Conservation (phyloP, 1,284 basidiomycete genomes). For the Ganoderma boninense region DNA sequence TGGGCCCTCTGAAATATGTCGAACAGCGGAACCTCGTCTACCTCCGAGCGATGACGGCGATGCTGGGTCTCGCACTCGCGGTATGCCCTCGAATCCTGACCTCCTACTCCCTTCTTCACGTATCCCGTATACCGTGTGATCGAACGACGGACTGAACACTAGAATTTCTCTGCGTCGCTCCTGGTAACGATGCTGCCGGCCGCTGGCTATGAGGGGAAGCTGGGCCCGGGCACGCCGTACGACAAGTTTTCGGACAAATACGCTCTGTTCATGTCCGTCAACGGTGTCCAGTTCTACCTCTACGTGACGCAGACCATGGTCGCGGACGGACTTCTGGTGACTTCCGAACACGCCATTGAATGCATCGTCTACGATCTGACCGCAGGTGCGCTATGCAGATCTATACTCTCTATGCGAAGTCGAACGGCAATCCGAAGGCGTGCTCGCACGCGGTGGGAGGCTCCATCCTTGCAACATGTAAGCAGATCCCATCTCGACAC, state of each 20-base stretch:
- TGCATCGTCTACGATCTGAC: neutral
- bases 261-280: slow-evolving; percentile 1
- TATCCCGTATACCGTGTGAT: too few relatives aligned
- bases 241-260: neutral
- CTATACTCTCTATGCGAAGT: neutral
- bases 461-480: slow-evolving; percentile 1
- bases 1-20: neutral
- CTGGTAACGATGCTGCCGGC: neutral
- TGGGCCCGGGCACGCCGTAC: neutral
- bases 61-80: neutral
- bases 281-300: neutral
- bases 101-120: too few relatives aligned
- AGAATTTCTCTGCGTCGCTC: neutral
- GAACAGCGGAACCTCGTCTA: neutral
- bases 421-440: neutral
- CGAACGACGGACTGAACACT: too few relatives aligned
- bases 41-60: neutral
- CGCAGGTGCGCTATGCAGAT: neutral
- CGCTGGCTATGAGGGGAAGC: neutral
- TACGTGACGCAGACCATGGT: slow-evolving; percentile 3
- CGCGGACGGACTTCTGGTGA: neutral
- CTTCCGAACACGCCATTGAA: neutral
- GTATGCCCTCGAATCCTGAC: neutral
- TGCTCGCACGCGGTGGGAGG: neutral
- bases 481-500: neutral